Evolutionary conservation across 139 green algal species (phyloP).

Genomic region (Asterochloris sp.): DNA sequence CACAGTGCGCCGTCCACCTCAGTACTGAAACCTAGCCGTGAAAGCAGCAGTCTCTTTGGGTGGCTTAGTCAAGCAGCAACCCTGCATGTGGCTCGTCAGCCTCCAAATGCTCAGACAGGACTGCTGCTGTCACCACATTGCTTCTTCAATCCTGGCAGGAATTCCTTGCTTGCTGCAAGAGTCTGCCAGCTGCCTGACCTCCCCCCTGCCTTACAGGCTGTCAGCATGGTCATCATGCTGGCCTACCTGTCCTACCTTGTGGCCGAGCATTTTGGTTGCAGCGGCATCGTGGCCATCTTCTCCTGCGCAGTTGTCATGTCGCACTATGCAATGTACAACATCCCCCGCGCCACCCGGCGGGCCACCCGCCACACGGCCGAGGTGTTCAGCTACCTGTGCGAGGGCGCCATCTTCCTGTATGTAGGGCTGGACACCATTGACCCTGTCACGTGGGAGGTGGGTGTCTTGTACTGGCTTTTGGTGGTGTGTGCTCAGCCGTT

Average conservation of each 20-base stretch:
- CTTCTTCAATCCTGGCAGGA: too few species aligned
- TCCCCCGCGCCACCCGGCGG: conserved; percentile 27
- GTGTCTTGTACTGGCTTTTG: background rate
- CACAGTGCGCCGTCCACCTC: too few species aligned
- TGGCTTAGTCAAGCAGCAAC: too few species aligned
- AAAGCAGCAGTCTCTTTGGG: too few species aligned
- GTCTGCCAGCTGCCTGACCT: background rate
- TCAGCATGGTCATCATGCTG: conserved; percentile 43
- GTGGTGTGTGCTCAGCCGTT: too few species aligned
- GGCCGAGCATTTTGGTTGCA: conserved; percentile 74
- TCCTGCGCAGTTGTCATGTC: conserved; percentile 64
- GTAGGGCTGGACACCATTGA: conserved; percentile 67
- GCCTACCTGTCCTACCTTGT: conserved; percentile 76
- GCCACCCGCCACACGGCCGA: conserved; percentile 36
- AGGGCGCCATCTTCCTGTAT: conserved; percentile 74
- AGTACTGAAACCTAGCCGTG: too few species aligned
- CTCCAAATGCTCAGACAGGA: too few species aligned
- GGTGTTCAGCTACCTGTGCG: conserved; percentile 36
- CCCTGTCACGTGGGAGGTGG: conserved; percentile 55
- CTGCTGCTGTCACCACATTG: too few species aligned
- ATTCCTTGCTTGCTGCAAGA: too few species aligned
- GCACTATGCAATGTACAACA: conserved; percentile 72
- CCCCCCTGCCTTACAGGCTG: conserved; percentile 1
- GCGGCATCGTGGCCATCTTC: conserved; percentile 87
- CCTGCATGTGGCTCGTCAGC: too few species aligned